A percentile compares a stretch with the other conserved stretches of the same genome.
Conservation (phyloP, 805 yeast genomes). For the Candida oleophila region DNA sequence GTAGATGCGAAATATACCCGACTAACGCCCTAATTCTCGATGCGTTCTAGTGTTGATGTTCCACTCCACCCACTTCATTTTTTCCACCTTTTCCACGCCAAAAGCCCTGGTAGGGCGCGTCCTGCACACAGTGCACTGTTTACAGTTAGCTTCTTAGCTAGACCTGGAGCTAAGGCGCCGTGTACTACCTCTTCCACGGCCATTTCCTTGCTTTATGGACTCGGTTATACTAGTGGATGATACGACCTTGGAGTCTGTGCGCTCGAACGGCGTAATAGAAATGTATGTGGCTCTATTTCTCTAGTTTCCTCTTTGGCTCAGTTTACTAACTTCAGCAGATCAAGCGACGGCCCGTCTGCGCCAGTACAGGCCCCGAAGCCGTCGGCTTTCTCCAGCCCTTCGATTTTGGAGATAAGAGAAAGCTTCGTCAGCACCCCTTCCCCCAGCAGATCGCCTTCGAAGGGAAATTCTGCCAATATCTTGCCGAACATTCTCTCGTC, state of each 20-base stretch:
- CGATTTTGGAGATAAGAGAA: neutral
- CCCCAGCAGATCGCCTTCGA: neutral
- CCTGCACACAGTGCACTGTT: neutral
- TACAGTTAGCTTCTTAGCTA: neutral
- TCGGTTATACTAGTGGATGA: neutral
- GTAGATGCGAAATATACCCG: no score
- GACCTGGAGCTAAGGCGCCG: neutral
- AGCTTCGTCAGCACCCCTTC: neutral
- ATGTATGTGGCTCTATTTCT: no score
- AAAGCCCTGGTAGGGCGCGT: neutral
- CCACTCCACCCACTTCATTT: no score
- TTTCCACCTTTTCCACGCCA: neutral
- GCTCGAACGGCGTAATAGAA: constrained; percentile 15
- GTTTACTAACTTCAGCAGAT: neutral
- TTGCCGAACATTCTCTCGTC: neutral
- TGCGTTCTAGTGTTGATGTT: no score
- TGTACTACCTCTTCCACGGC: no score
- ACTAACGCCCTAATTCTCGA: no score
- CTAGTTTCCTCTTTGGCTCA: no score
- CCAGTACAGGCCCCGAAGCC: neutral
- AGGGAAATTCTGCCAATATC: neutral
- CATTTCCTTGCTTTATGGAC: neutral
- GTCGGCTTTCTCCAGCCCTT: neutral
- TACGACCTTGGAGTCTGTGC: constrained; percentile 2
- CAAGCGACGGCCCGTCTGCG: neutral